Percentiles rank a stretch among this genome's conserved stretches.
Conservation (phyloP, 2,329 filamentous ascomycete species). For the Aureobasidium sp. region DNA sequence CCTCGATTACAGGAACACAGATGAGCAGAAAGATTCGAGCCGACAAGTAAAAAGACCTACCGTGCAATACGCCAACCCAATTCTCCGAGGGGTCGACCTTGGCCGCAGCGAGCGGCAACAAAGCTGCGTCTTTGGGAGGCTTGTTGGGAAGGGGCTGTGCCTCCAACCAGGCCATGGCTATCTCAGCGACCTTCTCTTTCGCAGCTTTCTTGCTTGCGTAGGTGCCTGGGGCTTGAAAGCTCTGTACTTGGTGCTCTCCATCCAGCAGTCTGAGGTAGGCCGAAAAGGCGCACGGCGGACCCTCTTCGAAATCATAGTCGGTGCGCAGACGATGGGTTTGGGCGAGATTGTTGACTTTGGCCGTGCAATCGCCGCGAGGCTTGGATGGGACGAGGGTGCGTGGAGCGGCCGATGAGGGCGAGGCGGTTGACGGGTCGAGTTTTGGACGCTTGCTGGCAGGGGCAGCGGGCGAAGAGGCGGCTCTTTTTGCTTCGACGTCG, state of each 20-base stretch:
- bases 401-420: not conserved
- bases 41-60: not conserved
- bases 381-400: constrained; percentile 4
- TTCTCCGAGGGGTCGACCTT: constrained; percentile 8
- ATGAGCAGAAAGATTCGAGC: not conserved
- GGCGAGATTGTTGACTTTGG: constrained; percentile 6
- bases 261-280: not conserved
- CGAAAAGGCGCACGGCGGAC: constrained; percentile 1
- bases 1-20: too few relatives aligned
- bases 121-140: not conserved
- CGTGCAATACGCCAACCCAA: constrained; percentile 12
- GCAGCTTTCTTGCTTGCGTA: constrained; percentile 9
- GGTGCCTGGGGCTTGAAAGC: not conserved
- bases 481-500: not conserved
- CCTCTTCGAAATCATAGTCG: constrained; percentile 10
- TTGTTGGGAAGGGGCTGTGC: not conserved
- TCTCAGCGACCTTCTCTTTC: constrained; percentile 3
- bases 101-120: not conserved
- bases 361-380: constrained; percentile 2
- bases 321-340: not conserved
- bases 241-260: constrained; percentile 3
- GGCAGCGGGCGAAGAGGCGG: not conserved
- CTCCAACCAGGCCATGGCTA: constrained; percentile 3
- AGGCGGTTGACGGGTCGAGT: not conserved
- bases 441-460: not conserved